Base-by-base conservation (phyloP, 805 yeast species). In the Wickerhamomyces strasburgensis region DNA sequence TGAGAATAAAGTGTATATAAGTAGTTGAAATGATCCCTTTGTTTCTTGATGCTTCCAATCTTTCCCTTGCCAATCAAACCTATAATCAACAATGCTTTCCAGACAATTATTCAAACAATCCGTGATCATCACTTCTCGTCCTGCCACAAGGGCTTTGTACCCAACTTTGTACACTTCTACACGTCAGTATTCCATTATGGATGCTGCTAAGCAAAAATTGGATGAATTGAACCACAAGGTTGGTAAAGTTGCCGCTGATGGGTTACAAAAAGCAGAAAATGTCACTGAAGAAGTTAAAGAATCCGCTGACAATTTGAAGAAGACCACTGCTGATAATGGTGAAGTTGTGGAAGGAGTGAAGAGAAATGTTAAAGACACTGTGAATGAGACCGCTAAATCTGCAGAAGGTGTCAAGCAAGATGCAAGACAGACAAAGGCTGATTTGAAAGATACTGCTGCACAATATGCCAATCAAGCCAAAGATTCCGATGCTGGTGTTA, bases 181-280 rank as follows among this genome's bases (percentile, higher is more conserved):
- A 6, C 45, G 52, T 23, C 44, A 38, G 3, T 43, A 45, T 34
- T 50, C 57, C 5, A 33, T 51, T 9, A 8, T 52, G 3, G 54
- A 47, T 16, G 14, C 44, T 8, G 57, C 57, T 5, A 48, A 47
- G 36, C 38, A 46, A 29, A 49, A 44, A 31, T 34, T 50, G 8
- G 29, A 35, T 13, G 48, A 50, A n/a, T 14, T 52, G 25, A 52
- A 52, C 34, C 39, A 44, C 7, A 49, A 47, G 30, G 47, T 49
- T 18, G 57, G 57, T 5, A 24, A 47, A 27, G 57, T 48, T 10
- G 55, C 57, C 3, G 54, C 55, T 9, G 15, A 32, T 17, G 42
- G 46, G 0, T 6, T 52, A 6, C 52, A 52, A 8, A 27, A 42
- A 3, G 49, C 51, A 7, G 54, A 49, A 24, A 15, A 42, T 4